Percentiles rank a stretch among this genome's conserved stretches.
These are phyloP conservation scores for Meripilus lineatus DNA, from an alignment of 1,284 basidiomycete genomes.

Conservation along the genomic window DNA sequence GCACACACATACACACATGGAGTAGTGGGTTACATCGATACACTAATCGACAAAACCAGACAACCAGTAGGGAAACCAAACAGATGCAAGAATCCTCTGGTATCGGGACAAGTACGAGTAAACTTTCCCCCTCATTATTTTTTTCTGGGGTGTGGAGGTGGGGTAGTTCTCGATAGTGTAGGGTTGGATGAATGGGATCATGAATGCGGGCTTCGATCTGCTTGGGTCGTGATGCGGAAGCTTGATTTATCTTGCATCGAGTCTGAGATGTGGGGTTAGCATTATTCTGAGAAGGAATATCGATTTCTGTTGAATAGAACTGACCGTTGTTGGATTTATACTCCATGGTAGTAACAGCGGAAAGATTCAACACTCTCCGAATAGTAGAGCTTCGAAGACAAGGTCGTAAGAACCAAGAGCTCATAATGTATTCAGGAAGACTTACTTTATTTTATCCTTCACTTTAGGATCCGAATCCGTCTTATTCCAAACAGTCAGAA, in stretches of 20 bases:
- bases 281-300: background rate
- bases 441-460: constrained; percentile 69
- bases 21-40: too few species aligned
- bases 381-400: constrained; percentile 55
- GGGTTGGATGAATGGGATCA: constrained; percentile 11
- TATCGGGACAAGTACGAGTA: background rate
- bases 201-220: constrained; percentile 44
- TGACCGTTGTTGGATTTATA: constrained; percentile 83
- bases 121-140: background rate
- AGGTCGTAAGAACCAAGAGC: background rate
- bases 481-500: constrained; percentile 77
- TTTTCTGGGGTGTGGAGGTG: background rate
- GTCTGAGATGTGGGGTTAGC: constrained; percentile 36
- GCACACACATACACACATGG: too few species aligned
- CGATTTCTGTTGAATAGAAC: constrained; percentile 14
- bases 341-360: constrained; percentile 71
- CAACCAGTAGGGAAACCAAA: background rate
- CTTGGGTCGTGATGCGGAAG: constrained; percentile 50
- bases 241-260: constrained; percentile 82
- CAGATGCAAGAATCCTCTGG: background rate
- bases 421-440: constrained; percentile 4
- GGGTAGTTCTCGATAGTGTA: background rate
- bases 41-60: too few species aligned
- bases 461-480: constrained; percentile 61
- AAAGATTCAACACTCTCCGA: constrained; percentile 60